Base-by-base conservation (phyloP, 805 yeast species). In the Debaryomyces hansenii region DNA sequence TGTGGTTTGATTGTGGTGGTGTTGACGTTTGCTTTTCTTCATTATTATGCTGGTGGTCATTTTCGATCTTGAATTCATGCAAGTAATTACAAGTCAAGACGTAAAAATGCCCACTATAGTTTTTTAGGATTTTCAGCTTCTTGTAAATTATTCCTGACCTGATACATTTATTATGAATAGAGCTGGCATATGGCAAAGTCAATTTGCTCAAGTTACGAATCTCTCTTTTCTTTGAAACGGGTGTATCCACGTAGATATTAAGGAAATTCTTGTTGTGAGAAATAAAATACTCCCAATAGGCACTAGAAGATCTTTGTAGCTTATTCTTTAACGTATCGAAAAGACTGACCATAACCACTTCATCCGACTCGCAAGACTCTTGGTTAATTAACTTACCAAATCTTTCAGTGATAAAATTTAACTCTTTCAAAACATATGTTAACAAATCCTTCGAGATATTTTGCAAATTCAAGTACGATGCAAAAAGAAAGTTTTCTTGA, bases 181-280 rank as follows among this genome's bases (percentile, higher is more conserved):
- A 69, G 31, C 51, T 48, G 2, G 67, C 41, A 48, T 67, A 72
- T 3, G 78, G 78, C 3, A 70, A 28, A 1, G 42, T 51, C 12
- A 72, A 47, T 36, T 57, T 14, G 40, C 76, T 74, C 45, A 77
- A 65, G 44, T 77, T 80, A 56, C 96, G 74, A 12, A 52, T 49
- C 45, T 56, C 62, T 41, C 45, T 56, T 42, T 58, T 58, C 15
- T 87, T 85, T 40, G 82, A 62, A 41, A 73, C 67, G 28, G 81
- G 81, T n/a, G 52, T 47, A 12, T 47, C 46, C 33, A 40, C 42
- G 45, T 54, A 58, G 11, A 51, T 47, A 55, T 84, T 83, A 44
- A 89, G 77, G 58, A 89, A 87, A 63, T 84, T 82, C 37, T 78
- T 57, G 50, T 70, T 72, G 48, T 60, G 57, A 1, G 64, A 48